Percentiles rank a stretch among this genome's conserved stretches.
phyloP scores from a whole-genome alignment of 768 basidiomycete genomes.

The Suillus hirtellus region DNA sequence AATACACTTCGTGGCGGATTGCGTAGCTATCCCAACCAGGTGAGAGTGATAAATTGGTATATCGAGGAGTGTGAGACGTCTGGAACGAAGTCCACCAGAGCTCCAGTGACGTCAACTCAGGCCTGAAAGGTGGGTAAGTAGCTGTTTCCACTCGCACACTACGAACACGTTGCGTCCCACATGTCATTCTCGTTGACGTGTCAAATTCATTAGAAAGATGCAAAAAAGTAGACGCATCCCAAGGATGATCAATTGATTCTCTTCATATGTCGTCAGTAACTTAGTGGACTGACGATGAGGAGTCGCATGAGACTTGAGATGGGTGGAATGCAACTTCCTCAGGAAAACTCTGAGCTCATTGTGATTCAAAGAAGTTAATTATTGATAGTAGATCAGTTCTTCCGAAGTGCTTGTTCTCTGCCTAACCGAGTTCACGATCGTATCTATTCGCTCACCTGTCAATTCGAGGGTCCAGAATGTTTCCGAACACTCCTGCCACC shows the following conservation, averaged over 20 bases:
- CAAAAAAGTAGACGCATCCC: background rate
- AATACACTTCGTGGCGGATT: background rate
- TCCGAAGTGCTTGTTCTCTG: background rate
- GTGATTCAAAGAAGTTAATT: background rate
- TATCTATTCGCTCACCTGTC: background rate
- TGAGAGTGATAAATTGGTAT: background rate
- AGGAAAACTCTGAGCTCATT: background rate
- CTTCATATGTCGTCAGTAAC: background rate
- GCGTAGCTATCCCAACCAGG: background rate
- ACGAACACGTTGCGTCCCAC: background rate
- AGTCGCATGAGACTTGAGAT: background rate
- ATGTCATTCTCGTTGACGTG: background rate
- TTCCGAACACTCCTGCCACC: background rate
- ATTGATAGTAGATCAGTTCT: background rate
- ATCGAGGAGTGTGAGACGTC: background rate
- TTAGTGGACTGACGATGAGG: background rate
- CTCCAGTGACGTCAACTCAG: background rate
- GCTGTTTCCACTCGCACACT: background rate
- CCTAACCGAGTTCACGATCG: background rate
- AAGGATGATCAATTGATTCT: background rate
- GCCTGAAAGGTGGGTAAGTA: background rate
- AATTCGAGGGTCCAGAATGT: background rate
- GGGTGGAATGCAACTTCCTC: background rate
- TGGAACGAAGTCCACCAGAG: background rate
- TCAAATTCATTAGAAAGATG: background rate